phyloP scores from a whole-genome alignment of 2,329 filamentous ascomycete genomes.

The Exophiala sp. region DNA sequence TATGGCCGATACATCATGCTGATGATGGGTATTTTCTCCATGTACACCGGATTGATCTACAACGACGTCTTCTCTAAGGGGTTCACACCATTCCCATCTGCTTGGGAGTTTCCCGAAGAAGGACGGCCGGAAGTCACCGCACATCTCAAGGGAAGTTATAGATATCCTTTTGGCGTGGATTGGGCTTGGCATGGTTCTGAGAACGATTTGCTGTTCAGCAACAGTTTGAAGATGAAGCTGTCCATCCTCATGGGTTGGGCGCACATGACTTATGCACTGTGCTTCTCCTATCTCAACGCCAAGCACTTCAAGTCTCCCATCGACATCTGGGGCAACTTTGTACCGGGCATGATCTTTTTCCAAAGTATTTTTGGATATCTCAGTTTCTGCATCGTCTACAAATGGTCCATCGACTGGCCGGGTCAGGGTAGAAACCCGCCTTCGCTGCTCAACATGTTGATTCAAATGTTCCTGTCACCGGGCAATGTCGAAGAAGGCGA shows the following conservation, averaged over 20 bases:
- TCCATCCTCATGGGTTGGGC: constrained; percentile 93
- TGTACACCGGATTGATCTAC: constrained; percentile 96
- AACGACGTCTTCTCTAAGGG: constrained; percentile 96
- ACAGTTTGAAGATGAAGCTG: constrained; percentile 99
- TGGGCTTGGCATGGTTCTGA: constrained; percentile 96
- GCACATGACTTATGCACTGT: constrained; percentile 92
- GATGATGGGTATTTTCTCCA: constrained; percentile 94
- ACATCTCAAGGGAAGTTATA: constrained; percentile 64
- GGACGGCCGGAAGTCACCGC: constrained; percentile 60
- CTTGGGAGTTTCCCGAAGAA: constrained; percentile 81
- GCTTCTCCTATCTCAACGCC: constrained; percentile 87
- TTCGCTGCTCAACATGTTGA: constrained; percentile 94
- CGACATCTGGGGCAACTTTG: constrained; percentile 95
- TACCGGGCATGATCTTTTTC: constrained; percentile 99
- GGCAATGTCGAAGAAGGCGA: constrained; percentile 62
- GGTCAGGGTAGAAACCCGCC: constrained; percentile 64
- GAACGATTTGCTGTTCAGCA: constrained; percentile 90
- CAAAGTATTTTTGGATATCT: constrained; percentile 98
- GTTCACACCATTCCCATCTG: constrained; percentile 79
- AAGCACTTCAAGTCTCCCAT: constrained; percentile 90
- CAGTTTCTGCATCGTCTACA: constrained; percentile 89
- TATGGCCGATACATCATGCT: constrained; percentile 98
- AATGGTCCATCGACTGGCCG: constrained; percentile 89
- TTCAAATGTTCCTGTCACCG: constrained; percentile 97
- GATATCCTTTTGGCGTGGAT: constrained; percentile 92